Evolutionary conservation across 2,329 filamentous ascomycete genomes (phyloP), one percentile per base, ranked within the genome.

Genomic region (Chaetomiaceae sp.): DNA sequence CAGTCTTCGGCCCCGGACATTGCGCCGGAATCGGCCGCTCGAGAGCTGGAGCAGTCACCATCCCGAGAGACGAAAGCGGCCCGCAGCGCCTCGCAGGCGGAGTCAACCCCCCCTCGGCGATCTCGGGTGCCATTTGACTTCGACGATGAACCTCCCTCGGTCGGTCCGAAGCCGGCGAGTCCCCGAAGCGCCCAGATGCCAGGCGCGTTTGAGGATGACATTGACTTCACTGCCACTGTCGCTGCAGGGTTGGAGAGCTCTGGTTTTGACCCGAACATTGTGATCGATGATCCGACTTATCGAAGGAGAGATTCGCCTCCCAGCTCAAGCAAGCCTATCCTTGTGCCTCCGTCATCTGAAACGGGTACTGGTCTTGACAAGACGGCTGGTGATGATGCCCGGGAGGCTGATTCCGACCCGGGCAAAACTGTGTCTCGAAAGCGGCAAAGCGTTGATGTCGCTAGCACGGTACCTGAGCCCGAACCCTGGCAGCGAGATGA

Each of bases 211-310:
- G 76, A 69, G 1, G 76, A 83, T 47, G 84, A 88, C 55, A 66
- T 84, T 8, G 80, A 81, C 42, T 88, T 88, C 54, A 79, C 81
- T 7, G 84, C 84, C 22, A 79, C 77, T 3, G 65, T 88, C 38
- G 83, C 83, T 47, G 85, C 83, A 38, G 83, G 81, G 1, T 70
- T 86, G 39, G 68, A 82, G 58, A 75, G 80, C n/a, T 77, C 80
- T 37, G 84, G 84, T 0, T 88, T 88, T 52, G 76, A 86, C 57
- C 78, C 82, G 4, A 75, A 84, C 33, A 79, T 88, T 47, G 79
- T 88, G 37, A 82, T 84, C 29, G 71, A 86, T 37, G 74, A 88
- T 55, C 76, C 79, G 0, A 68, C 64, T 1, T 88, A 81, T 57
- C 78, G 78, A 53, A 74, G 72, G 41, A 79, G 83, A 22, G 75